Percentiles rank a stretch among this genome's conserved stretches.
Evolutionary conservation across 345 rosid species (phyloP).

Genomic region (Trapa bicornis): DNA sequence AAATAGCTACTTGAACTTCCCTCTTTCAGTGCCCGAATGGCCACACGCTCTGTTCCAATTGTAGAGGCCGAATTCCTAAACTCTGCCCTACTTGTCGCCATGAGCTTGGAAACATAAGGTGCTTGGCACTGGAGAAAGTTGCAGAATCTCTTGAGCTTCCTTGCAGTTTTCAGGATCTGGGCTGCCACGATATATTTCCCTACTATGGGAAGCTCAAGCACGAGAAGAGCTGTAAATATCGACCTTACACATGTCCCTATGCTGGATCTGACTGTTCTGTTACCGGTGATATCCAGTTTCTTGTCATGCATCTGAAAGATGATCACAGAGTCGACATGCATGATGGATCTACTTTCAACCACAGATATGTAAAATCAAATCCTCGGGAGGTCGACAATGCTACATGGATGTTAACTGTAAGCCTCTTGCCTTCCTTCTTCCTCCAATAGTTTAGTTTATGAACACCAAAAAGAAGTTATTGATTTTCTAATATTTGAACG

Average conservation of each 20-base stretch:
- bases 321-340: slow-evolving; percentile 96
- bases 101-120: slow-evolving; percentile 84
- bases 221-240: slow-evolving; percentile 55
- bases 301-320: slow-evolving; percentile 62
- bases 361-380: slow-evolving; percentile 76
- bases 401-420: slow-evolving; percentile 94
- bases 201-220: slow-evolving; percentile 78
- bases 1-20: not conserved
- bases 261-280: slow-evolving; percentile 82
- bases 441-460: not conserved
- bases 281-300: slow-evolving; percentile 60
- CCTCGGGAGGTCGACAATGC: slow-evolving; percentile 90
- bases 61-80: slow-evolving; percentile 63
- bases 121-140: slow-evolving; percentile 78
- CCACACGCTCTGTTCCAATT: slow-evolving; percentile 68
- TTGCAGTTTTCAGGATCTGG: slow-evolving; percentile 56
- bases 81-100: slow-evolving; percentile 74
- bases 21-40: slow-evolving; percentile 68
- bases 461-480: not conserved
- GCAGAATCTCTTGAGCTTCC: slow-evolving; percentile 75
- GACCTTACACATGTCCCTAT: slow-evolving; percentile 74
- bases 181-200: slow-evolving; percentile 69
- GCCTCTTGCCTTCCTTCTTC: slow-evolving; percentile 1
- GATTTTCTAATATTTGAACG: not conserved
- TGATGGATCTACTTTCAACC: slow-evolving; percentile 72